Conservation (phyloP, 2,329 filamentous ascomycete species). For the Diaporthe nobilis region DNA sequence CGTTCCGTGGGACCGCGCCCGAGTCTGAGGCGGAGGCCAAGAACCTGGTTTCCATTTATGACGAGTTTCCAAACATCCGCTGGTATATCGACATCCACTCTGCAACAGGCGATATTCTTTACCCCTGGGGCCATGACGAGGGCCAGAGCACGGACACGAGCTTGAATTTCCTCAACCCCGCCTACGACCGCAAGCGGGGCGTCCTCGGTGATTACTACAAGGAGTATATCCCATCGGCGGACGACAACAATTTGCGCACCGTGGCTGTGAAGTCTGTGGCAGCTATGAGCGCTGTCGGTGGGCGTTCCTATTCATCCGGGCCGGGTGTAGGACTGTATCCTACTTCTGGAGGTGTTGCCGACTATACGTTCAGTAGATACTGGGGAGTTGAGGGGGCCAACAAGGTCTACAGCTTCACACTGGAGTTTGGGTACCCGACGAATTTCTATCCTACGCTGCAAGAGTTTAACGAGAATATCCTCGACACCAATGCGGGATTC, state of each 20-base stretch:
- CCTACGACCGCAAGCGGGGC: background rate
- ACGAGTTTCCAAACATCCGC: background rate
- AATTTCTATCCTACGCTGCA: constrained; percentile 11
- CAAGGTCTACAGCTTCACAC: constrained; percentile 11
- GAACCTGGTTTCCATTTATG: constrained; percentile 3
- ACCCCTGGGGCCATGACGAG: constrained; percentile 5
- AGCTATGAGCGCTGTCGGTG: background rate
- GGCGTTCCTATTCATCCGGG: constrained; percentile 3
- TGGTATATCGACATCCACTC: constrained; percentile 16
- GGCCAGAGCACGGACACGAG: background rate
- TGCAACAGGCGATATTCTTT: background rate
- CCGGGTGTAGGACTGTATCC: constrained; percentile 4
- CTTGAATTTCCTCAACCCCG: constrained; percentile 1
- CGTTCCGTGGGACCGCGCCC: constrained; percentile 13
- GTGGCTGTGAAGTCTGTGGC: background rate
- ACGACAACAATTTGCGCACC: background rate
- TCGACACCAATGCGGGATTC: constrained; percentile 12
- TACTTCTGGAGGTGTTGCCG: constrained; percentile 4
- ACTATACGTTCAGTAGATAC: constrained; percentile 13
- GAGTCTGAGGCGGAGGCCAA: constrained; percentile 13
- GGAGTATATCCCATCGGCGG: constrained; percentile 3
- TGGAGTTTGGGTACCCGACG: constrained; percentile 14
- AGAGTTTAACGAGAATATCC: constrained; percentile 9
- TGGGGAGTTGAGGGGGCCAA: constrained; percentile 12
- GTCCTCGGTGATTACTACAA: constrained; percentile 8